Evolutionary conservation across 805 yeast genomes (phyloP).

Genomic region (Wickerhamiella sergipiensis): DNA sequence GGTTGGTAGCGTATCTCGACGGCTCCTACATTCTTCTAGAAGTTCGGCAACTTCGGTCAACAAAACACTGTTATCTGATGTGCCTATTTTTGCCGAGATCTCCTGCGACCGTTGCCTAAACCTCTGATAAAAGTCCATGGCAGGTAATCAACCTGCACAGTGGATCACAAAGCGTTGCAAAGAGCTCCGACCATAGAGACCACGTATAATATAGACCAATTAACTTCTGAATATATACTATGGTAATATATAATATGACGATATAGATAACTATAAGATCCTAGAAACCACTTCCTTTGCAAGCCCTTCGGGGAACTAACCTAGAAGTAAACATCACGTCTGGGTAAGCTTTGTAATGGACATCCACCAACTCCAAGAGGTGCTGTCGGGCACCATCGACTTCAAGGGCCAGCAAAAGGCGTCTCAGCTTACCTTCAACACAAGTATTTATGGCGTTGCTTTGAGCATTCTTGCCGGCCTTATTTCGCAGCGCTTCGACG

Average conservation of each 20-base stretch:
- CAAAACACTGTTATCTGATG: neutral
- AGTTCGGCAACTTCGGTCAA: slow-evolving; percentile 6
- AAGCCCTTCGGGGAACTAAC: too few species aligned
- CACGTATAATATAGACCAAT: too few species aligned
- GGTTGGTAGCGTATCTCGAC: slow-evolving; percentile 7
- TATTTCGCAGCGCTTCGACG: slow-evolving; percentile 9
- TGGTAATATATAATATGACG: too few species aligned
- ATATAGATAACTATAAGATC: too few species aligned
- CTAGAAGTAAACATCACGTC: neutral
- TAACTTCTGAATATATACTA: too few species aligned
- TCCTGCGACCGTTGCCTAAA: neutral
- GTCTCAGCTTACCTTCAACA: neutral
- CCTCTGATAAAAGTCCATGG: neutral
- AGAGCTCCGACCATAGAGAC: too few species aligned
- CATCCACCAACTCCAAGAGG: slow-evolving; percentile 2
- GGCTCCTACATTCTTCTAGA: slow-evolving; percentile 6
- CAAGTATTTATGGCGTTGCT: slow-evolving; percentile 10
- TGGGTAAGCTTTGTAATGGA: neutral
- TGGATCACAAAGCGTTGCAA: too few species aligned
- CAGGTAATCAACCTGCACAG: neutral
- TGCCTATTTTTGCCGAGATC: neutral
- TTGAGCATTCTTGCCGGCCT: slow-evolving; percentile 10
- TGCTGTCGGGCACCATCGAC: slow-evolving; percentile 17
- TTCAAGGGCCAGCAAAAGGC: slow-evolving; percentile 17
- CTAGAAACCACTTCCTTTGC: too few species aligned